Conservation (phyloP, 2,329 filamentous ascomycete species). For the Phaeophleospora eucalypticola region DNA sequence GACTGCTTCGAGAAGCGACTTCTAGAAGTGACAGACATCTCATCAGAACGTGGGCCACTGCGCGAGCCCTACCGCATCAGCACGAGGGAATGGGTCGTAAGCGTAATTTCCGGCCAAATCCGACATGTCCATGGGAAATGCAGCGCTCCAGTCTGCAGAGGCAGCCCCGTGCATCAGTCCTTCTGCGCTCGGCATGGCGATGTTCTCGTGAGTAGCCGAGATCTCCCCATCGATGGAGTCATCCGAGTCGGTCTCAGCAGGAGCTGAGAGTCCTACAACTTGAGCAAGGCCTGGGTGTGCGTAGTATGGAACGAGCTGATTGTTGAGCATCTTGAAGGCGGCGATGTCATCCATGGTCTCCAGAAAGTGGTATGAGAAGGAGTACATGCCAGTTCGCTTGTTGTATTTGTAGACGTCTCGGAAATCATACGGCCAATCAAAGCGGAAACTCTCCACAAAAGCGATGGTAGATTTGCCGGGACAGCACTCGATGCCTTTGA, state of each 20-base stretch:
- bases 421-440: conserved; percentile 18
- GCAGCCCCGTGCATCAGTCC: background rate
- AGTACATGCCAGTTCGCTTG: conserved; percentile 15
- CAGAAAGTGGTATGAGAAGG: conserved; percentile 15
- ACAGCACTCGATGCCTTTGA: conserved; percentile 12
- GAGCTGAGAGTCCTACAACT: no score
- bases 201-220: background rate
- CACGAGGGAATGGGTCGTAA: background rate
- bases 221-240: background rate
- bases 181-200: background rate
- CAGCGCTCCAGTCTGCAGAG: background rate
- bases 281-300: conserved; percentile 12
- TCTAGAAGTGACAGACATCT: no score
- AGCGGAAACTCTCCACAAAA: conserved; percentile 19
- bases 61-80: background rate
- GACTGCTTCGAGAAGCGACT: no score
- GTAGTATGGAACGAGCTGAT: conserved; percentile 18
- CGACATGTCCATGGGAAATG: background rate
- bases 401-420: conserved; percentile 20
- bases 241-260: background rate
- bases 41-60: background rate
- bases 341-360: conserved; percentile 13
- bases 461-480: conserved; percentile 15
- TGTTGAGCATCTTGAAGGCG: conserved; percentile 12
- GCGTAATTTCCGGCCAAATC: background rate